Percentiles rank a stretch among this genome's conserved stretches.
Evolutionary conservation across 2,329 filamentous ascomycete species (phyloP).

Genomic region (Lecanicillium sp.): DNA sequence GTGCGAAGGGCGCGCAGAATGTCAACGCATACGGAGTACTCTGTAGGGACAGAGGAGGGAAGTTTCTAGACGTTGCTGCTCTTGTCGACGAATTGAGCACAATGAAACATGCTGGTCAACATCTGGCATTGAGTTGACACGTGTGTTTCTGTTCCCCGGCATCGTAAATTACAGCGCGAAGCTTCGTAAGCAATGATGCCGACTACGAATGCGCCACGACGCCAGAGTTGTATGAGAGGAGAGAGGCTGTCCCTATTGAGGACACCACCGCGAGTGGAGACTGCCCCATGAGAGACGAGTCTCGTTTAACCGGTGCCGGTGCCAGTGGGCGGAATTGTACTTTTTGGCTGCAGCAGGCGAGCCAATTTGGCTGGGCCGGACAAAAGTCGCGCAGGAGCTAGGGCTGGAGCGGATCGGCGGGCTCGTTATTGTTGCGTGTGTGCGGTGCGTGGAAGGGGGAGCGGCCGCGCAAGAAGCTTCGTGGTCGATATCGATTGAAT

Average conservation of each 20-base stretch:
- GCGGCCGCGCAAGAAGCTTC: background rate
- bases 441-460: background rate
- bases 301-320: slow-evolving; percentile 3
- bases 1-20: slow-evolving; percentile 1
- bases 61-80: too few relatives aligned
- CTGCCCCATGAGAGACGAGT: background rate
- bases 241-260: background rate
- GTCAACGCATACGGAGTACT: background rate
- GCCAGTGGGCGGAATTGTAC: background rate
- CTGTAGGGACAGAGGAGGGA: background rate
- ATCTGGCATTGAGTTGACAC: too few relatives aligned
- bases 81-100: too few relatives aligned
- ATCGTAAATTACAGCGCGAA: too few relatives aligned
- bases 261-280: slow-evolving; percentile 11
- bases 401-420: slow-evolving; percentile 11
- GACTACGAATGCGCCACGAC: slow-evolving; percentile 1
- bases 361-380: background rate
- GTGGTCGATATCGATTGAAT: too few relatives aligned
- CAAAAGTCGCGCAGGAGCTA: slow-evolving; percentile 6
- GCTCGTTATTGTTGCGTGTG: background rate
- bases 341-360: background rate
- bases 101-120: too few relatives aligned
- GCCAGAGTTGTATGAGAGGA: background rate
- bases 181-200: too few relatives aligned
- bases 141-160: too few relatives aligned